Evolutionary conservation across 1,284 basidiomycete genomes (phyloP), one percentile per base, ranked within the genome.

Genomic region (Cutaneotrichosporon sp.): DNA sequence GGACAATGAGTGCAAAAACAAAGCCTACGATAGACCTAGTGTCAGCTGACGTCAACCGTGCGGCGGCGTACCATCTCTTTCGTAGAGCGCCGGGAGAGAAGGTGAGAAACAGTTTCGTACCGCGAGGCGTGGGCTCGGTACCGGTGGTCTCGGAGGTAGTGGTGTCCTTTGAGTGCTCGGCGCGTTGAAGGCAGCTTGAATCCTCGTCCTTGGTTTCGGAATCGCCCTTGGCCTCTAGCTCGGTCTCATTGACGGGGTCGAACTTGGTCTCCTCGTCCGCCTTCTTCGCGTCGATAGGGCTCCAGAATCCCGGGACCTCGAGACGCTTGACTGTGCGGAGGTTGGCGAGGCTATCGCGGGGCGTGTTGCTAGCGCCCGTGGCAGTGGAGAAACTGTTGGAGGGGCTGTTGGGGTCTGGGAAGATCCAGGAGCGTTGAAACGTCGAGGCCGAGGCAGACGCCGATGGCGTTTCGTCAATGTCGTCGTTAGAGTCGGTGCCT

Each of bases 351-450:
- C 35, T 39, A 4, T 39, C 37, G 8, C 15, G 30, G 4, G 51
- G 44, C 14, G 51, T 52, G 30, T 35, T 46, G 41, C 37, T 41
- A 17, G 37, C 45, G 14, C 10, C 35, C 8, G 44, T 46, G 8
- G 15, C 36, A 17, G 26, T 22, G 3, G 49, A 30, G 5, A 43
- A 23, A 34, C 41, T 50, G 5, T 35, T 45, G 23, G 37, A 46
- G n/a, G 54, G 38, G 20, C 41, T 46, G 5, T 48, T 52, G 4
- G 57, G 57, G 46, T 59, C 57, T 17, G 57, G 57, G 46, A 59
- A 59, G 51, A 59, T 56, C 49, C 53, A 55, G 5, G 51, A 51
- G 18, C 49, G 49, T 38, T 55, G 49, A 46, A 59, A 59, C 17
- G 43, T 34, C 12, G 33, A n/a, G 15, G 21, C 26, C 12, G 52